phyloP scores from a whole-genome alignment of 768 basidiomycete genomes.

The Crassisporium funariophilum region DNA sequence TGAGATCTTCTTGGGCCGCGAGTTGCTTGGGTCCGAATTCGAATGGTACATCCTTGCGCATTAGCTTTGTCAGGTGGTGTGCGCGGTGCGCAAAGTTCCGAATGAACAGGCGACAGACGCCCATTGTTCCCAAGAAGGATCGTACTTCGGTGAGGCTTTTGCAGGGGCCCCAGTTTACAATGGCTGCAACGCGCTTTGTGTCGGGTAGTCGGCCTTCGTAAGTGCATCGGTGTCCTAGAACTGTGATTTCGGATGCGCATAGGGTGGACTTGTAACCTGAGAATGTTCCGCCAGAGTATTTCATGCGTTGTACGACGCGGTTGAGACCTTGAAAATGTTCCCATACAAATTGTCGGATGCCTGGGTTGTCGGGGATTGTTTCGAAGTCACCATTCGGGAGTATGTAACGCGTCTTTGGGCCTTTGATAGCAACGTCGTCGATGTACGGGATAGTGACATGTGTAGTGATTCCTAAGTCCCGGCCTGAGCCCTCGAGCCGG shows the following conservation, averaged over 20 bases:
- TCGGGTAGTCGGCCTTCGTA: slow-evolving; percentile 24
- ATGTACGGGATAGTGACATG: slow-evolving; percentile 21
- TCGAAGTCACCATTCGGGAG: slow-evolving; percentile 19
- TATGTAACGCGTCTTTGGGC: slow-evolving; percentile 31
- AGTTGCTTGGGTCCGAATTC: slow-evolving; percentile 30
- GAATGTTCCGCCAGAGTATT: slow-evolving; percentile 34
- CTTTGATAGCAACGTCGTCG: slow-evolving; percentile 19
- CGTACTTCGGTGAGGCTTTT: slow-evolving; percentile 22
- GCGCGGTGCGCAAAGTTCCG: slow-evolving; percentile 26
- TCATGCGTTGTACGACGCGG: slow-evolving; percentile 36
- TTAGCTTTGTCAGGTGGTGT: slow-evolving; percentile 24
- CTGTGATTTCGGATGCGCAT: no score
- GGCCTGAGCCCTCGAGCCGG: no score
- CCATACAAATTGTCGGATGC: slow-evolving; percentile 37
- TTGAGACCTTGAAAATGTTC: slow-evolving; percentile 39
- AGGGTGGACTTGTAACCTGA: no score
- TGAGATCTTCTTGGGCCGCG: slow-evolving; percentile 22
- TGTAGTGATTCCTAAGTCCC: no score
- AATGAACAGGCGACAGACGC: slow-evolving; percentile 31
- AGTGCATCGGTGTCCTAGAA: no score
- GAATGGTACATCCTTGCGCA: slow-evolving; percentile 28
- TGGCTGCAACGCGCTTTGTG: slow-evolving; percentile 20
- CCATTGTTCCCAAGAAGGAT: no score
- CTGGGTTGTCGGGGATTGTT: slow-evolving; percentile 23
- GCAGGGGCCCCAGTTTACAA: slow-evolving; percentile 28